A percentile compares a stretch with the other conserved stretches of the same genome.
Conservation (phyloP, 495 filamentous ascomycete species). For the Penicillium steckii region DNA sequence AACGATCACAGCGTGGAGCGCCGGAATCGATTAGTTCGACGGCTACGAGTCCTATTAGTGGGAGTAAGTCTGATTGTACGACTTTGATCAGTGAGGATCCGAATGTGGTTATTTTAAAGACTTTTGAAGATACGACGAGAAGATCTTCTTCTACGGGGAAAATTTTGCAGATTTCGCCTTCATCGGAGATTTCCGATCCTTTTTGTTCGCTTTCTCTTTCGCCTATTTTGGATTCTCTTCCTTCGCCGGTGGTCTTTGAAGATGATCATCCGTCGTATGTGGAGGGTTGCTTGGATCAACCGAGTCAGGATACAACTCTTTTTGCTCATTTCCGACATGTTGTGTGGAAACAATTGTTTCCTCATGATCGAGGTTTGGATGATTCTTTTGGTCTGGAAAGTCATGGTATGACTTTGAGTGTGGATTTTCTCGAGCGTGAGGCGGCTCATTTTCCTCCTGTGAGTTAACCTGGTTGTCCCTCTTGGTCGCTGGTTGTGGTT, state of each 20-base stretch:
- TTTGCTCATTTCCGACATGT: conserved; percentile 45
- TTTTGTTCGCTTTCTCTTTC: conserved; percentile 26
- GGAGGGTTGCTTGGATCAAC: conserved; percentile 20
- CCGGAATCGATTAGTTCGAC: conserved; percentile 21
- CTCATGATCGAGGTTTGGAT: conserved; percentile 18
- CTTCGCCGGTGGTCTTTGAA: conserved; percentile 16
- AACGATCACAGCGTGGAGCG: conserved; percentile 14
- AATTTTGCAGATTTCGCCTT: conserved; percentile 34
- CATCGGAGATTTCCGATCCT: conserved; percentile 35
- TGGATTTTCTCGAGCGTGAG: conserved; percentile 49
- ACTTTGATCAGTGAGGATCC: conserved; percentile 28
- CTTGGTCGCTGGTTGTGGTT: conserved; percentile 3
- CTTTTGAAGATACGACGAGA: conserved; percentile 47
- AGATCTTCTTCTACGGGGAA: conserved; percentile 27
- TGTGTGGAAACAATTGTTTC: conserved; percentile 42
- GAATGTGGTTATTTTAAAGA: conserved; percentile 46
- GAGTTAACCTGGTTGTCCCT: neutral
- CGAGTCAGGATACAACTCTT: conserved; percentile 34
- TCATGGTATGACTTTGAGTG: conserved; percentile 31
- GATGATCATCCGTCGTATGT: conserved; percentile 14
- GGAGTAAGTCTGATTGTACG: conserved; percentile 13
- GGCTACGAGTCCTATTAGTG: conserved; percentile 18
- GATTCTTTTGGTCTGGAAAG: conserved; percentile 24
- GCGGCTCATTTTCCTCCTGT: conserved; percentile 53
- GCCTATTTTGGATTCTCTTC: conserved; percentile 19